phyloP scores from a whole-genome alignment of 2,329 filamentous ascomycete genomes.

The Cryphonectria nitschkei region DNA sequence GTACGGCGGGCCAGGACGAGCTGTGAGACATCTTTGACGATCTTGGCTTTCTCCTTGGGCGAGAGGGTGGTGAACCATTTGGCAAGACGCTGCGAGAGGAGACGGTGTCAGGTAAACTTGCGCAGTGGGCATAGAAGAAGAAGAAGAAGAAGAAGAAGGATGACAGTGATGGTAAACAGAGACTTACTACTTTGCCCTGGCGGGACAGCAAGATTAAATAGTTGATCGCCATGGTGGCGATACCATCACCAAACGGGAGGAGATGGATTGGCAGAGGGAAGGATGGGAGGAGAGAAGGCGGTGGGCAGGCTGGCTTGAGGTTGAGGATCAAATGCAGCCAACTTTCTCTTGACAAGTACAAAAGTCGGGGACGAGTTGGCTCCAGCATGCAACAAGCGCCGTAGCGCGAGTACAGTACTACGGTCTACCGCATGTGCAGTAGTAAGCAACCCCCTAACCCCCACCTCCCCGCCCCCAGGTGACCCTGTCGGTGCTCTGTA shows the following conservation, averaged over 20 bases:
- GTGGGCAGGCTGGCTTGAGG: background rate
- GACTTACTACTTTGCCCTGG: conserved; percentile 97
- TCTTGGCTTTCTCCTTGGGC: conserved; percentile 98
- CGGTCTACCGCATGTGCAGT: background rate
- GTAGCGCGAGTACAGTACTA: no score
- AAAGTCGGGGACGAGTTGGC: conserved; percentile 17
- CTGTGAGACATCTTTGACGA: conserved; percentile 99
- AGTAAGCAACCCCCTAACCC: background rate
- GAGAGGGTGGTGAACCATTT: conserved; percentile 99
- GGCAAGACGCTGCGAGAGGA: conserved; percentile 75
- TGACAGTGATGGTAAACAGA: conserved; percentile 42
- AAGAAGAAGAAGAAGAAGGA: background rate
- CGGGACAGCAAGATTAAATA: conserved; percentile 97
- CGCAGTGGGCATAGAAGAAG: conserved; percentile 35
- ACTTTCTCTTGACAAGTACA: conserved; percentile 16
- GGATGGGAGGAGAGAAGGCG: background rate
- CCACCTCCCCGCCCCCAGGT: background rate
- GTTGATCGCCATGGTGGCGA: conserved; percentile 52
- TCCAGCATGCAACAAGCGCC: background rate
- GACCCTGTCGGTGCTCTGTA: background rate
- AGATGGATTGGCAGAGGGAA: conserved; percentile 5
- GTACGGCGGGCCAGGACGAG: conserved; percentile 93
- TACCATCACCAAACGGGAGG: conserved; percentile 19
- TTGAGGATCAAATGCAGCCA: conserved; percentile 9
- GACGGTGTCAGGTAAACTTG: conserved; percentile 26